Conservation (phyloP, 2,329 filamentous ascomycete genomes). For the Sphaerostilbella broomeana region DNA sequence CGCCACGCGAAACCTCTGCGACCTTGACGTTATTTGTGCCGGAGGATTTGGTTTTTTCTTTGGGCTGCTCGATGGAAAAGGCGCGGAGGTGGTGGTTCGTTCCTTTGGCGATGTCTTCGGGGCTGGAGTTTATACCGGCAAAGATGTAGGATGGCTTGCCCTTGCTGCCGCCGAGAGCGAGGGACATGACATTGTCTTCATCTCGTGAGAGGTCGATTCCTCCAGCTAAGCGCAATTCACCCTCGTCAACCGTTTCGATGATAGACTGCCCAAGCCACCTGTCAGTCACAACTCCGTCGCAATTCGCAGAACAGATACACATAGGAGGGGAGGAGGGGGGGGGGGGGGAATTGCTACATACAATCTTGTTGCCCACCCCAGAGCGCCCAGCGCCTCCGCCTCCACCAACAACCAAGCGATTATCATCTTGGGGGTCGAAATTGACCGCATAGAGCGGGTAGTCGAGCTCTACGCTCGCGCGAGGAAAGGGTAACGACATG, state of each 20-base stretch:
- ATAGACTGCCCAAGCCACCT: no score
- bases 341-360: no score
- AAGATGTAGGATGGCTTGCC: slow-evolving; percentile 50
- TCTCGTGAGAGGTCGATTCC: slow-evolving; percentile 74
- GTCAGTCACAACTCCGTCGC: slow-evolving; percentile 13
- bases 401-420: slow-evolving; percentile 73
- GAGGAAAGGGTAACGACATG: slow-evolving; percentile 37
- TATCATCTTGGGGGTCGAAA: slow-evolving; percentile 75
- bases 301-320: neutral
- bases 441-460: slow-evolving; percentile 85
- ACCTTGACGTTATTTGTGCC: slow-evolving; percentile 33
- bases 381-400: slow-evolving; percentile 77
- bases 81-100: slow-evolving; percentile 80
- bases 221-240: slow-evolving; percentile 56
- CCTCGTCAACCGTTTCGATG: slow-evolving; percentile 61
- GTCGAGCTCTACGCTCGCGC: slow-evolving; percentile 60
- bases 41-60: slow-evolving; percentile 25
- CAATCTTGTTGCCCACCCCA: slow-evolving; percentile 83
- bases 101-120: slow-evolving; percentile 62
- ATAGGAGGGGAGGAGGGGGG: neutral
- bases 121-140: slow-evolving; percentile 79
- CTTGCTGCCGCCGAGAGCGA: slow-evolving; percentile 61
- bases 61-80: slow-evolving; percentile 52
- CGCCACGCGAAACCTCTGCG: slow-evolving; percentile 44
- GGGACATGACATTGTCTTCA: slow-evolving; percentile 83